Base-by-base conservation (phyloP, 495 filamentous ascomycete genomes). In the Talaromyces trachyspermus region DNA sequence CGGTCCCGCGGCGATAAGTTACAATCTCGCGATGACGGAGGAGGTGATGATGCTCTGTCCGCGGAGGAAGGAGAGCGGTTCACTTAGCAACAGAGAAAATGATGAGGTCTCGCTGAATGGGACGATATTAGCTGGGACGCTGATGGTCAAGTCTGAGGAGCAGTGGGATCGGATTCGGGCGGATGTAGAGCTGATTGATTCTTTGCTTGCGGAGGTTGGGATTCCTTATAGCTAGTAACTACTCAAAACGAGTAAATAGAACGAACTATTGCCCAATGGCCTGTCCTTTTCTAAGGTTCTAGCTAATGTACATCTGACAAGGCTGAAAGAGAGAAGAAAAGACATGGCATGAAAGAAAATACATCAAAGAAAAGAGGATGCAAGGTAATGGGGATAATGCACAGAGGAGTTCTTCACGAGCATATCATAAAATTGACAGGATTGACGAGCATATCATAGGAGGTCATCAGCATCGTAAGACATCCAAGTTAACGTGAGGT, bases 11-110 rank as follows among this genome's bases (percentile, higher is more conserved):
- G 57, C 63, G 7, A 82, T 91, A 26, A 85, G 82, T 58, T 91
- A 94, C 58, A 94, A 94, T 49, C 62, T 91, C 5, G 85, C 80
- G 2, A 79, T 94, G 73, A 91, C 86, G 3, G 70, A 75, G 12
- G 64, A 64, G 0, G 69, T 68, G 0, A 86, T 94, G 79, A 78
- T 81, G 30, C 65, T 94, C 4, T 78, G 76, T 49, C 88, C 88
- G 6, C 66, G 88, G 33, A 58, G 57, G 44, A 65, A 57, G 35
- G 76, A 74, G 47, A 66, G 60, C 2, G 63, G 44, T 3, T 53
- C 80, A 10, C 19, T 29, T 4, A 54, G 29, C 0, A 48, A 48
- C 3, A n/a, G 23, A 11, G 18, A 26, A 15, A 63, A 70, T 27
- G 85, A 84, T 0, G 68, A 69, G 33, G 62, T 90, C 14, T 74